Percentiles rank a stretch among this genome's conserved stretches.
phyloP scores from a whole-genome alignment of 225 moss, liverwort and hornwort species.

The Asterella californica region DNA sequence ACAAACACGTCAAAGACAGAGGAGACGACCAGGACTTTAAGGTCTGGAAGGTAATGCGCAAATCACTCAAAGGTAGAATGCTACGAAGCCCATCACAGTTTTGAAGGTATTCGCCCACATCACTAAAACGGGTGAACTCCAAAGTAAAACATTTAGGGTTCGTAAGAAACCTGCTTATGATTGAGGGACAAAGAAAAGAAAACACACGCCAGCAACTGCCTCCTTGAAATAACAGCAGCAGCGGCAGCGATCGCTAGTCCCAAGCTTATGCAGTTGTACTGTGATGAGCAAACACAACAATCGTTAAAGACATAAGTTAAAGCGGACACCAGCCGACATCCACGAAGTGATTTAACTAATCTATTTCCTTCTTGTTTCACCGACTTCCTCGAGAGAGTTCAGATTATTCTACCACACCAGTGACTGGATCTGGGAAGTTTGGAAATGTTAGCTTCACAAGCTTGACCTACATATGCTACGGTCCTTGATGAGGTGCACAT shows the following conservation, averaged over 20 bases:
- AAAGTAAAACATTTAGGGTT: not conserved
- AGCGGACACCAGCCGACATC: too few species aligned
- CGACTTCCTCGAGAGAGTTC: too few species aligned
- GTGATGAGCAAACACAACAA: slow-evolving; percentile 15
- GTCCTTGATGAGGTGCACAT: not conserved
- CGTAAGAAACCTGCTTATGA: slow-evolving; percentile 78
- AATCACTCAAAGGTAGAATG: not conserved
- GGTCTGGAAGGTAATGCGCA: not conserved
- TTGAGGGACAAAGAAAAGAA: slow-evolving; percentile 86
- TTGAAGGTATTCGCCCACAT: not conserved
- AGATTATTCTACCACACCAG: not conserved
- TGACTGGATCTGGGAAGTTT: not conserved
- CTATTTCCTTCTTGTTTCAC: not conserved
- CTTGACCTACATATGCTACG: not conserved
- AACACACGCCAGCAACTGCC: slow-evolving; percentile 66
- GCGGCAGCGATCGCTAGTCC: slow-evolving; percentile 87
- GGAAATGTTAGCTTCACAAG: not conserved
- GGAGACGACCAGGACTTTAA: not conserved
- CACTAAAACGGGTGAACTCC: not conserved
- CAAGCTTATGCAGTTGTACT: slow-evolving; percentile 99
- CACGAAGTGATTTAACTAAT: not conserved
- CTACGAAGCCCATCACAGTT: not conserved
- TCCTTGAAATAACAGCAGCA: slow-evolving; percentile 67
- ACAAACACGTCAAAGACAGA: too few species aligned
- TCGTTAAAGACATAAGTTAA: not conserved